Evolutionary conservation across 257 asterid genomes (phyloP), one percentile per base, ranked within the genome.

Genomic region (Solanum habrochaites): DNA sequence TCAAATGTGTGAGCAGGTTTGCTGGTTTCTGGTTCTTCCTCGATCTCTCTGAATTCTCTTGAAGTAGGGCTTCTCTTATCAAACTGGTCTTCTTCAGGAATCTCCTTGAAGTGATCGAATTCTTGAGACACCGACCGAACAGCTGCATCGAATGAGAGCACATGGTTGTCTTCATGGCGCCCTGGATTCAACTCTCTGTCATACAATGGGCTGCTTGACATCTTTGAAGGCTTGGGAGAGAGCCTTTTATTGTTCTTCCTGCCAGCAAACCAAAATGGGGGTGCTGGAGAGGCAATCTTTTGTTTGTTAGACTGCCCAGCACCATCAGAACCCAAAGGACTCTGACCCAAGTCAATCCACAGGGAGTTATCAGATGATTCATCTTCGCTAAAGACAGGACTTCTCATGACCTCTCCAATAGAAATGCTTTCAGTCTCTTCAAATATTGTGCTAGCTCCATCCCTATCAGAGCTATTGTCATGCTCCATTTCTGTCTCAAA

Each of bases 331-430:
- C 96, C 97, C 56, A 92, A 39, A 7, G 99, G 99, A 85, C 98
- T 95, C 90, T 95, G 99, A 39, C 99, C 99, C 91, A 97, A 91
- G 89, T 97, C 99, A 83, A 97, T 97, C 99, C 99, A 97, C 89
- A 97, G 89, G 14, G 99, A 95, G 88, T 95, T 97, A 85, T 97
- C 99, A 2, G 98, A 95, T 8, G 99, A 97, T 77, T 96, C 99
- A 66, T 97, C 99, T 90, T 97, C 99, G 69, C 99, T 97, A 86
- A 96, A 96, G 18, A 95, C 98, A 0, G 99, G 98, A 91, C 99
- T 97, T 93, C 92, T 97, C 95, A 97, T 97, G 58, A 97, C 92
- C 88, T 97, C 99, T 72, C 99, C 99, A 11, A 96, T 92, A 16
- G 99, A 97, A 29, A 97, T 88, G 88, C 97, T 97, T 85, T 96